Conservation (phyloP, 208 protist genomes). For the Leishmania arabica region DNA sequence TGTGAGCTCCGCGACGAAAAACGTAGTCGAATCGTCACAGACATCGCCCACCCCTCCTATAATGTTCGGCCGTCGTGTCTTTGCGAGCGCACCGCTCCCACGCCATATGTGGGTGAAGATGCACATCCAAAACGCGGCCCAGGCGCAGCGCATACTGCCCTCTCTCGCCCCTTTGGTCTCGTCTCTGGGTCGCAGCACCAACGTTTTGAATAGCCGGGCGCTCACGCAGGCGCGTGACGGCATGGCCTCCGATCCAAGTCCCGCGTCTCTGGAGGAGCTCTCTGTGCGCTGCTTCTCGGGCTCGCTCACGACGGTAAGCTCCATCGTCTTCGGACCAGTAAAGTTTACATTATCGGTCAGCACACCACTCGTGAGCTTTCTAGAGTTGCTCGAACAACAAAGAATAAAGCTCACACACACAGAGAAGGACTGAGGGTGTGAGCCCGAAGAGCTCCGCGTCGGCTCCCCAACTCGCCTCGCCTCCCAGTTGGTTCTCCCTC, state of each 20-base stretch:
- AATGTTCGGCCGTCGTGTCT: conserved; percentile 87
- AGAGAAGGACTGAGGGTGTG: too few species aligned
- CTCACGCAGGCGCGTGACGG: conserved; percentile 30
- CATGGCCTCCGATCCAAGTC: conserved; percentile 22
- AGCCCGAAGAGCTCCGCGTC: background rate
- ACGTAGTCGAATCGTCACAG: background rate
- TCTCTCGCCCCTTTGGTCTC: conserved; percentile 50
- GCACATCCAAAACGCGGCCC: conserved; percentile 65
- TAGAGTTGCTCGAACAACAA: conserved; percentile 2
- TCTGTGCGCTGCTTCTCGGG: background rate
- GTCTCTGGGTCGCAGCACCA: conserved; percentile 26
- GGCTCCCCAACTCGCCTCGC: background rate
- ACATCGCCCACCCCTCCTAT: background rate
- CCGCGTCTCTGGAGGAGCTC: conserved; percentile 23
- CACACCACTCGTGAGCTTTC: conserved; percentile 27
- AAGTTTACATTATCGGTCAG: conserved; percentile 24
- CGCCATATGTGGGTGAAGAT: conserved; percentile 67
- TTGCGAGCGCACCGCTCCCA: conserved; percentile 72
- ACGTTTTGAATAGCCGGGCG: conserved; percentile 28
- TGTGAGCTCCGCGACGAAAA: background rate
- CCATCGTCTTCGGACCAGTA: conserved; percentile 4
- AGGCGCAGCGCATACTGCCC: conserved; percentile 65
- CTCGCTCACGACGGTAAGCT: conserved; percentile 8
- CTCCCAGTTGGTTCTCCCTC: background rate
- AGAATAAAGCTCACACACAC: background rate